phyloP scores from a whole-genome alignment of 495 filamentous ascomycete species.

The Cladorrhinum samala region DNA sequence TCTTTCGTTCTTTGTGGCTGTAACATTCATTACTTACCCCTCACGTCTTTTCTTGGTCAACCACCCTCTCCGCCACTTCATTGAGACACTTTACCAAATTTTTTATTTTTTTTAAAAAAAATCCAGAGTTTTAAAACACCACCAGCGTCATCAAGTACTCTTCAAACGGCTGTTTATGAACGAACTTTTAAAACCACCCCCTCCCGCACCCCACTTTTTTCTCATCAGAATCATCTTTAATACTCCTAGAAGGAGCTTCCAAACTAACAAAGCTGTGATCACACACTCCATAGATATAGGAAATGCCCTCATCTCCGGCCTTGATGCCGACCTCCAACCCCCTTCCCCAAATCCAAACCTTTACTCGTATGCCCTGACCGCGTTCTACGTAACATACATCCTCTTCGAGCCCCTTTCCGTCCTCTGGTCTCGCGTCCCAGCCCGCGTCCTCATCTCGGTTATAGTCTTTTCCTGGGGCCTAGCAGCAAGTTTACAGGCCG shows the following conservation, averaged over 20 bases:
- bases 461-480: constrained; percentile 67
- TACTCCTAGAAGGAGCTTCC: no score
- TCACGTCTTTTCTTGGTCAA: no score
- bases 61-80: no score
- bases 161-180: no score
- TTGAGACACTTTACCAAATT: no score
- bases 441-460: constrained; percentile 53
- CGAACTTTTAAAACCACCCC: no score
- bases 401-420: constrained; percentile 66
- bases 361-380: constrained; percentile 72
- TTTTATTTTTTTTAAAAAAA: no score
- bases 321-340: constrained; percentile 58
- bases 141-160: no score
- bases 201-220: no score
- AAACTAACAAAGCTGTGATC: constrained; percentile 6
- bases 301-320: constrained; percentile 70
- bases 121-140: no score
- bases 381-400: constrained; percentile 68
- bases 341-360: constrained; percentile 58
- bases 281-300: constrained; percentile 69
- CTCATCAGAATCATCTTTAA: no score
- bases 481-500: constrained; percentile 63
- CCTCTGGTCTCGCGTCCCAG: constrained; percentile 66
- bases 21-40: not conserved
- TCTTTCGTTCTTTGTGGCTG: not conserved